phyloP scores from a whole-genome alignment of 352 stramenopile species.

The Chloridella minuta region DNA sequence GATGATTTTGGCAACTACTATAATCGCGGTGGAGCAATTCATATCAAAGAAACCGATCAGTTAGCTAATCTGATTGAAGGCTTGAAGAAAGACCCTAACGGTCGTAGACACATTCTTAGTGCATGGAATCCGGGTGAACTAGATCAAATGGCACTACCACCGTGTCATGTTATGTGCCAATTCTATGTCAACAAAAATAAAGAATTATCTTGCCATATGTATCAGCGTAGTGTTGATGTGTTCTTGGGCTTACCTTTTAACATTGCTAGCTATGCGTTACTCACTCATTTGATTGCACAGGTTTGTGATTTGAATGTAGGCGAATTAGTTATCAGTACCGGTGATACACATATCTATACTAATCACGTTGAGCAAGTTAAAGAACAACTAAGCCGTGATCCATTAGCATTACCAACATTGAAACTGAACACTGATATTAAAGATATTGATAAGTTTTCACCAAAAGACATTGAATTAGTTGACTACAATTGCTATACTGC shows the following conservation, averaged over 20 bases:
- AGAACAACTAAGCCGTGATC: constrained; percentile 61
- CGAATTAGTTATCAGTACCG: constrained; percentile 93
- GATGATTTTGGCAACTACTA: constrained; percentile 35
- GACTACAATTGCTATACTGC: too few relatives aligned
- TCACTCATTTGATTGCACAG: constrained; percentile 77
- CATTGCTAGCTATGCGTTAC: constrained; percentile 89
- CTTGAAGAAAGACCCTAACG: constrained; percentile 73
- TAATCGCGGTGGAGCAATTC: constrained; percentile 86
- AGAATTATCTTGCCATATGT: constrained; percentile 69
- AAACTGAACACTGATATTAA: constrained; percentile 22
- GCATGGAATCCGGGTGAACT: constrained; percentile 83
- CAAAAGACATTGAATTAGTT: too few relatives aligned
- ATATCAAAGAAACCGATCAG: constrained; percentile 88
- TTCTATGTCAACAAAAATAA: constrained; percentile 46
- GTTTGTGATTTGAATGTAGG: constrained; percentile 53
- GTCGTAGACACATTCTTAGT: constrained; percentile 82
- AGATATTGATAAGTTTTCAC: constrained; percentile 34
- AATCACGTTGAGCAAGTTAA: constrained; percentile 95
- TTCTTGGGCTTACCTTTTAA: constrained; percentile 98
- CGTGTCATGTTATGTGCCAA: constrained; percentile 59
- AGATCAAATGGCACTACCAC: constrained; percentile 77
- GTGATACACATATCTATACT: constrained; percentile 93
- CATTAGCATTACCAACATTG: constrained; percentile 19
- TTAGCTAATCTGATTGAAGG: constrained; percentile 73
- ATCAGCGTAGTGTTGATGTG: constrained; percentile 96